Conservation (phyloP, 139 green algal genomes). For the Volvox africanus region DNA sequence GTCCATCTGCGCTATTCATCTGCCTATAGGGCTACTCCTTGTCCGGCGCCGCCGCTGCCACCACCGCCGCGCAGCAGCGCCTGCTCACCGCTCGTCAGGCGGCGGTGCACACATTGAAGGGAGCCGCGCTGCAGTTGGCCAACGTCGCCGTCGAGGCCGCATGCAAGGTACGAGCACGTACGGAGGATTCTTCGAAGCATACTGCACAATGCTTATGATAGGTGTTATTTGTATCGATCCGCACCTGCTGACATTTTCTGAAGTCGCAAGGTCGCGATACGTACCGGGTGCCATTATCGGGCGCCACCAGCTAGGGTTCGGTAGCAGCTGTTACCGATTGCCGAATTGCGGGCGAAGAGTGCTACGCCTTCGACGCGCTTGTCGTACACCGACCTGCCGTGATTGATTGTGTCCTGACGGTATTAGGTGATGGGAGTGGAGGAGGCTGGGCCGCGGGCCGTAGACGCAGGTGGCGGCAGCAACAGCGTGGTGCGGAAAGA, state of each 20-base stretch:
- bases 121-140: constrained; percentile 15
- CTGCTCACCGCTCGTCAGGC: neutral
- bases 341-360: too few species aligned
- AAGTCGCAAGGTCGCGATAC: too few species aligned
- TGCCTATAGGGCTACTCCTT: neutral
- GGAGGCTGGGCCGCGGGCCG: neutral
- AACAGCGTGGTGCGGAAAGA: neutral
- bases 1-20: neutral
- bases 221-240: too few species aligned
- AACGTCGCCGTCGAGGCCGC: neutral
- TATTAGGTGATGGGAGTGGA: constrained; percentile 16
- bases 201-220: too few species aligned
- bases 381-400: neutral
- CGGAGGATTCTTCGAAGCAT: too few species aligned
- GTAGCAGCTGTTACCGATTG: too few species aligned
- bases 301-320: too few species aligned
- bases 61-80: neutral
- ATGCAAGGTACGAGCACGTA: neutral
- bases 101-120: constrained; percentile 5
- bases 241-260: too few species aligned
- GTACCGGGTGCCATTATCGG: too few species aligned
- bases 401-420: neutral
- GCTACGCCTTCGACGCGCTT: too few species aligned
- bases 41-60: neutral
- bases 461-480: neutral